Evolutionary conservation across 1,284 basidiomycete genomes (phyloP).

Genomic region (Pseudozyma pruni): DNA sequence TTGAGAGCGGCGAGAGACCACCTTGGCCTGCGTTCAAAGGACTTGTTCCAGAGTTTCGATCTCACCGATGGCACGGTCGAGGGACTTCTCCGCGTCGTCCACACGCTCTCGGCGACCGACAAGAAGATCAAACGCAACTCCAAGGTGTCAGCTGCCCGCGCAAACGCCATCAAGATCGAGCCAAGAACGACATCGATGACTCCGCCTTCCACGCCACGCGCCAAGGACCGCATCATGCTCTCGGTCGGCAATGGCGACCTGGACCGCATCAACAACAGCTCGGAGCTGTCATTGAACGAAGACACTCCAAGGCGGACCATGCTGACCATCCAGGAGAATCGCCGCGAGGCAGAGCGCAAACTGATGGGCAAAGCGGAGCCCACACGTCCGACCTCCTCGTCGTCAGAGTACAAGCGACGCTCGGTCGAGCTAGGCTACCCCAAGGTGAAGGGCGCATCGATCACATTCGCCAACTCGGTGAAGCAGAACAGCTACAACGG

Average conservation of each 20-base stretch:
- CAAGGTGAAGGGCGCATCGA: constrained; percentile 30
- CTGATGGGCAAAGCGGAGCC: constrained; percentile 30
- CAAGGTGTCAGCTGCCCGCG: constrained; percentile 14
- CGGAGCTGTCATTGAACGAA: constrained; percentile 22
- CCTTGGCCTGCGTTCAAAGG: constrained; percentile 53
- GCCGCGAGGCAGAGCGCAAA: constrained; percentile 49
- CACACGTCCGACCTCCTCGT: constrained; percentile 6
- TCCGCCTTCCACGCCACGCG: constrained; percentile 39
- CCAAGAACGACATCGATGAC: constrained; percentile 45
- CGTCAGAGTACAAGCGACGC: constrained; percentile 22
- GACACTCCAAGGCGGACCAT: constrained; percentile 31
- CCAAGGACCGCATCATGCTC: constrained; percentile 30
- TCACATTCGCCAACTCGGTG: constrained; percentile 56
- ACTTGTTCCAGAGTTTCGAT: constrained; percentile 56
- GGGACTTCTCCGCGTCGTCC: constrained; percentile 53
- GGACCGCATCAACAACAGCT: constrained; percentile 31
- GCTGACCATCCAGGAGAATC: constrained; percentile 37
- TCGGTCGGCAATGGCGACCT: constrained; percentile 29
- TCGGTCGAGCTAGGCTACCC: constrained; percentile 24
- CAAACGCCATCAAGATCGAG: constrained; percentile 38
- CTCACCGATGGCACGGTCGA: constrained; percentile 50
- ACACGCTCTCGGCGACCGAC: constrained; percentile 48
- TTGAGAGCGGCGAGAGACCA: constrained; percentile 52
- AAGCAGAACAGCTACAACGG: constrained; percentile 36
- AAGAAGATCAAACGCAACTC: constrained; percentile 31